Base-by-base conservation (phyloP, 2,329 filamentous ascomycete genomes). In the Phyllosticta paracitricarpa region DNA sequence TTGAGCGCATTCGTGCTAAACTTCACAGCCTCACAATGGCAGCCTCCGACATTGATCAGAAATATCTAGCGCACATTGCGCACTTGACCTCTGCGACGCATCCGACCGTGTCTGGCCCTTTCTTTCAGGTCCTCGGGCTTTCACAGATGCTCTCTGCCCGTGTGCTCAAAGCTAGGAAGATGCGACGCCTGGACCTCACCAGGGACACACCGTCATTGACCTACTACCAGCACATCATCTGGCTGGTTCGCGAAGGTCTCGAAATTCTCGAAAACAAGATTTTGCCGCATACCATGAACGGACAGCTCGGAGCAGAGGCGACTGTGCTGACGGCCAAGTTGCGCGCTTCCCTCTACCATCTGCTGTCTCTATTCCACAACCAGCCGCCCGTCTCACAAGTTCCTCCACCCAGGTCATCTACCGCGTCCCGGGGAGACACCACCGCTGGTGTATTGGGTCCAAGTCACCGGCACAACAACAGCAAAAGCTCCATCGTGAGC, bases 321-420 rank as follows among this genome's bases (percentile, higher is more conserved):
- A 92, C 91, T 70, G 92, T 97, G 54, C 82, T 99, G 65, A 87
- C 89, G 22, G 90, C 91, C 72, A 99, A 97, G 75, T 82, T 99
- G 14, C 87, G 91, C 63, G 94, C 94, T 17, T 96, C 91, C 22
- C 96, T 97, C 72, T 94, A 95, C 68, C 93, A 99, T 76, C 91
- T 99, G 66, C 96, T 96, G 73, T 94, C 96, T 59, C 82, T 97
- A 12, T 97, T 97, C 71, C 91, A 97, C 77, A 97, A 97, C 75
- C 85, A 90, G 59, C 93, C 93, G 0, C 82, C 88, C 0, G 83
- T 96, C 61, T 56, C 61, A 17, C 56, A 56, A 19, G 52, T 28
- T 8, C 14, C 40, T 26, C 26, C 33, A 25, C 57, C 52, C 6
- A 56, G 57, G 56, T 62, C 87, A 86, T 54, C 78, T 10, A 12